A percentile compares a stretch with the other conserved stretches of the same genome.
Evolutionary conservation across 441 rosid species (phyloP).

Genomic region (Theobroma grandiflorum): DNA sequence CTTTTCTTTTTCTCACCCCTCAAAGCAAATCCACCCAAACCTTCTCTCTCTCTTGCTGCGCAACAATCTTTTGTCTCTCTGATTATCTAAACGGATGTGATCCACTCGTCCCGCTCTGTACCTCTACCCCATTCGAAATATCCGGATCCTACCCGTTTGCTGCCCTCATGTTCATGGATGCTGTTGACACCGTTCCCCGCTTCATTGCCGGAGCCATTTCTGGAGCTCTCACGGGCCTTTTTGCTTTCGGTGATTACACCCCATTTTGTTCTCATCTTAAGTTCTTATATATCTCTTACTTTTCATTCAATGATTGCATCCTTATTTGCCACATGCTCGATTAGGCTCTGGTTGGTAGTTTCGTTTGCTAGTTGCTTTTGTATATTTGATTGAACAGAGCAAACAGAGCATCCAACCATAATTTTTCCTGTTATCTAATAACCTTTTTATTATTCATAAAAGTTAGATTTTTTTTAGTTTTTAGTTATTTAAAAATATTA

Average conservation of each 20-base stretch:
- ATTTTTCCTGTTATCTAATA: background rate
- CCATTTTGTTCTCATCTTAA: background rate
- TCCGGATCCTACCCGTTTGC: slow-evolving; percentile 25
- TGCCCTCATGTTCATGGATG: slow-evolving; percentile 38
- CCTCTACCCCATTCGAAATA: background rate
- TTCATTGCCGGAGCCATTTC: slow-evolving; percentile 61
- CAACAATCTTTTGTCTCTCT: no score
- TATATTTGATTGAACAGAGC: background rate
- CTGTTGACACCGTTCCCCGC: slow-evolving; percentile 48
- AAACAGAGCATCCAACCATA: background rate
- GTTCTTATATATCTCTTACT: background rate
- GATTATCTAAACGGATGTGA: background rate
- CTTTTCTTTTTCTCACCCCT: no score
- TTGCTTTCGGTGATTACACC: slow-evolving; percentile 61
- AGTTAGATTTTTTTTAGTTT: background rate
- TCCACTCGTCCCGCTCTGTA: background rate
- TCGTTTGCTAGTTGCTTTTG: background rate
- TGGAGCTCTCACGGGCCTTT: slow-evolving; percentile 69
- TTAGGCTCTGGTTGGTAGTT: background rate
- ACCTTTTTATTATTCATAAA: background rate
- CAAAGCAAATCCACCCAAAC: no score
- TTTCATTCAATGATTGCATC: background rate
- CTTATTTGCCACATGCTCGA: background rate
- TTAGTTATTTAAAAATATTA: background rate
- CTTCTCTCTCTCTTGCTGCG: no score